Evolutionary conservation across 202 grass and related monocot genomes (phyloP).

Genomic region (Schoenoplectus triqueter): DNA sequence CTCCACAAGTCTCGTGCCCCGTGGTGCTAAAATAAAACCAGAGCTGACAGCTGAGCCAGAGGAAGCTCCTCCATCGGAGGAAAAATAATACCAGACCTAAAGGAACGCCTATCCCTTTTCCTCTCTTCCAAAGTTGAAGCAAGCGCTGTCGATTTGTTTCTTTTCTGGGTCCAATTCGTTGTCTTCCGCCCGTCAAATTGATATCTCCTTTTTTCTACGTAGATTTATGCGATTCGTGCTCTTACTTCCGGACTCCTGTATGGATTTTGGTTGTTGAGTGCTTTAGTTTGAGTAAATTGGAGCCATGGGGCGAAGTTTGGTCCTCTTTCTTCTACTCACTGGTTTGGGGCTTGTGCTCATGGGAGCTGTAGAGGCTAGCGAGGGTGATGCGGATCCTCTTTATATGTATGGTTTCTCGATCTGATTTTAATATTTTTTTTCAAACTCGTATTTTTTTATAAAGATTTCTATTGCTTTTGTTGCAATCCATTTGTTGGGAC

Average conservation of each 20-base stretch:
- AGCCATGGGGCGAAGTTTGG: slow-evolving; percentile 41
- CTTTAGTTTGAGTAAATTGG: slow-evolving; percentile 16
- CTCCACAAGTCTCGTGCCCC: slow-evolving; percentile 24
- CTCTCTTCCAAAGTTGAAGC: slow-evolving; percentile 23
- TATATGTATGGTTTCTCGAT: slow-evolving; percentile 56
- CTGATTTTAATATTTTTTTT: background rate
- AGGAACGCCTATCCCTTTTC: slow-evolving; percentile 2
- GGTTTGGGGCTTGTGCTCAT: slow-evolving; percentile 35
- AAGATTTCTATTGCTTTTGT: slow-evolving; percentile 26
- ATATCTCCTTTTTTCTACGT: background rate
- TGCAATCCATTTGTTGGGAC: background rate
- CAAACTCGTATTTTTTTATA: background rate
- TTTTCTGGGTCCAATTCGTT: background rate
- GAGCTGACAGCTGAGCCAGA: slow-evolving; percentile 3
- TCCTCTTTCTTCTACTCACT: slow-evolving; percentile 36
- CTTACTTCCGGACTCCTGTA: background rate
- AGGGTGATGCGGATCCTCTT: slow-evolving; percentile 82
- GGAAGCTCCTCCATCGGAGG: background rate
- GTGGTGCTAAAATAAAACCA: slow-evolving; percentile 10
- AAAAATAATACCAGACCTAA: background rate
- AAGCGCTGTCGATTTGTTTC: slow-evolving; percentile 37
- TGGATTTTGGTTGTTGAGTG: slow-evolving; percentile 34
- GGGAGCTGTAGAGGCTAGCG: slow-evolving; percentile 30
- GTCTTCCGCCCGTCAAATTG: background rate
- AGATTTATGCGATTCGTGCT: background rate